These are phyloP conservation scores for Flaveria sonorensis DNA, from an alignment of 129 eudicot species.

Conservation along the genomic window DNA sequence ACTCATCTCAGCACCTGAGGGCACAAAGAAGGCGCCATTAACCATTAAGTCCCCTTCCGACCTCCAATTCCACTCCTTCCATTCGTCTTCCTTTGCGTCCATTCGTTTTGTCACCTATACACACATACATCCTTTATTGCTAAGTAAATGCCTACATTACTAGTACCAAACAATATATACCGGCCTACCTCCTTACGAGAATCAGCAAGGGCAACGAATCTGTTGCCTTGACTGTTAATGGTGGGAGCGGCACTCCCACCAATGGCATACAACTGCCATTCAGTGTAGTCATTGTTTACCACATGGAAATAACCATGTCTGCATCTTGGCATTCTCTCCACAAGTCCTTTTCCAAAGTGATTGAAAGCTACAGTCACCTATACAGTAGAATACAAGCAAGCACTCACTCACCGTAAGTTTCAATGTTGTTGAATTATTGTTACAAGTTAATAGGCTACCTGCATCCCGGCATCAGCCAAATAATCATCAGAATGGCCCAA, in stretches of 20 bases:
- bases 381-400: not conserved
- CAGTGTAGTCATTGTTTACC: slow-evolving; percentile 81
- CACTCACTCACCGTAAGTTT: not conserved
- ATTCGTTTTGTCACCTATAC: slow-evolving; percentile 77
- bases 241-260: slow-evolving; percentile 98
- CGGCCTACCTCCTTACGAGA: slow-evolving; percentile 68
- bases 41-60: slow-evolving; percentile 80
- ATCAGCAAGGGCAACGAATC: slow-evolving; percentile 64
- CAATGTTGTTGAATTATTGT: not conserved
- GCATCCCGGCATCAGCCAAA: slow-evolving; percentile 81
- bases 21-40: slow-evolving; percentile 89
- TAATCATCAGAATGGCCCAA: slow-evolving; percentile 74
- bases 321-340: slow-evolving; percentile 88
- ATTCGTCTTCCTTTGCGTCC: slow-evolving; percentile 61
- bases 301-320: slow-evolving; percentile 91
- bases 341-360: slow-evolving; percentile 71
- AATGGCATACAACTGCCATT: slow-evolving; percentile 88
- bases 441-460: slow-evolving; percentile 40
- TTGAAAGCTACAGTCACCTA: slow-evolving; percentile 93
- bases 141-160: not conserved
- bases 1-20: slow-evolving; percentile 71
- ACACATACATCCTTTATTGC: slow-evolving; percentile 5
- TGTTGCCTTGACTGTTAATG: slow-evolving; percentile 90
- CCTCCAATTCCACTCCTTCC: slow-evolving; percentile 93
- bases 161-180: not conserved